Evolutionary conservation across 2,329 filamentous ascomycete species (phyloP), one percentile per base, ranked within the genome.

Genomic region (Simplicillium sp.): DNA sequence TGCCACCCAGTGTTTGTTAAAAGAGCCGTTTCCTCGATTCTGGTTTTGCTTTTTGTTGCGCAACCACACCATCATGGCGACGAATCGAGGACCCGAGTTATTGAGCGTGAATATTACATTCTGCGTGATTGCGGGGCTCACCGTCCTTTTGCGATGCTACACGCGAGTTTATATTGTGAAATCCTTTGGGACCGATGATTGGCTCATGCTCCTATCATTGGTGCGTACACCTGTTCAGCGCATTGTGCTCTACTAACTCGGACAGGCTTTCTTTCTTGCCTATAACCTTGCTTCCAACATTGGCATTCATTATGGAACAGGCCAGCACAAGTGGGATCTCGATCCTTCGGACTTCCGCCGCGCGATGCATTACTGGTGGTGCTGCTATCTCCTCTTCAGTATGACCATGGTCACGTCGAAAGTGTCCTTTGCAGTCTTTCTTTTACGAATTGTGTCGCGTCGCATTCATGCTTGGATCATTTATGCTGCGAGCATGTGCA

Each of bases 401-500:
- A 34, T 57, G 25, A 49, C 55, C 15, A 63, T 64, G 59, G 55
- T 63, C 14, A 41, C 54, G 11, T 60, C 58, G 39, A 68, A 68
- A 43, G 51, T 66, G 13, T 68, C 65, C 25, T 66, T 68, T 46
- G 61, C 58, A n/a, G 58, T 53, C 42, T 65, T 67, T 39, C 54
- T 68, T 15, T 53, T 66, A 13, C 64, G 65, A 35, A 59, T 68
- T 38, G 59, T 62, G 7, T 52, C 58, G 42, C 50, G 53, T 12
- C 53, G 50, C 13, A 7, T 53, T 9, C 55, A 68, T 42, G 46
- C 55, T 15, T 55, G 52, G 50, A 60, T 64, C 37, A 57, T 68
- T 16, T 59, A 62, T 38, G 17, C 47, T 2, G 56, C 60, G n/a
- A 57, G 63, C 44, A 37, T 51, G 31, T 48, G 57, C 38, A 65